Conservation (phyloP, 2,329 filamentous ascomycete genomes). For the Colletotrichum graminicola region DNA sequence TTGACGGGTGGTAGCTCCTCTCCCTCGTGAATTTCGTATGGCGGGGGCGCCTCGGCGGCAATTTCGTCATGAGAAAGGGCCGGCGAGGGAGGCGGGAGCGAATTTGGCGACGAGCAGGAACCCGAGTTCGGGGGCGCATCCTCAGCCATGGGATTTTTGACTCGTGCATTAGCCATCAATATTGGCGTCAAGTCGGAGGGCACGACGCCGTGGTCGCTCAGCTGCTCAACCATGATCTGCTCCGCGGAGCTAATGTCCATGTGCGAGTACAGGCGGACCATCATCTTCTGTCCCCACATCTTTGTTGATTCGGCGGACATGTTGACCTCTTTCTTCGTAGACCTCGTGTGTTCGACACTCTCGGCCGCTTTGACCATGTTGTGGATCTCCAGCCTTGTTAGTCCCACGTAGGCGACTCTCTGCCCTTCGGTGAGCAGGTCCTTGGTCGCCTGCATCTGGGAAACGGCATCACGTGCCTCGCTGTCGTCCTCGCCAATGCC, state of each 20-base stretch:
- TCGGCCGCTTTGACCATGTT: constrained; percentile 80
- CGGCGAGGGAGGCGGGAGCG: constrained; percentile 45
- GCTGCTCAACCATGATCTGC: constrained; percentile 98
- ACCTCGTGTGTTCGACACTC: constrained; percentile 69
- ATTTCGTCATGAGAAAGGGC: constrained; percentile 56
- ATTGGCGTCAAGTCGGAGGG: constrained; percentile 86
- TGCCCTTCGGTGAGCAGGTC: constrained; percentile 95
- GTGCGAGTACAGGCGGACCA: constrained; percentile 92
- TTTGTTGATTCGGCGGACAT: constrained; percentile 81
- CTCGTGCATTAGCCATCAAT: constrained; percentile 90
- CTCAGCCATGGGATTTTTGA: constrained; percentile 90
- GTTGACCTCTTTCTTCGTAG: constrained; percentile 78
- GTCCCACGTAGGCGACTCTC: constrained; percentile 93
- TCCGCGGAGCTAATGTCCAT: constrained; percentile 96
- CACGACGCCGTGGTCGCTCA: constrained; percentile 91
- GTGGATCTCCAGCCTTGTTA: constrained; percentile 84
- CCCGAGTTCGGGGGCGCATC: constrained; percentile 31
- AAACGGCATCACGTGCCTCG: constrained; percentile 85
- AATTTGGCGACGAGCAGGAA: constrained; percentile 33
- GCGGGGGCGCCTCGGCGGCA: constrained; percentile 65
- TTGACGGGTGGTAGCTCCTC: constrained; percentile 83
- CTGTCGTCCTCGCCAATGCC: constrained; percentile 78
- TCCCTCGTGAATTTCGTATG: constrained; percentile 73
- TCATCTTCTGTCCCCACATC: constrained; percentile 99
- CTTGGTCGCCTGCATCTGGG: constrained; percentile 96